These are phyloP conservation scores for Backusella parvicylindrica DNA, from an alignment of 192 early-diverging fungal species.

Conservation along the genomic window DNA sequence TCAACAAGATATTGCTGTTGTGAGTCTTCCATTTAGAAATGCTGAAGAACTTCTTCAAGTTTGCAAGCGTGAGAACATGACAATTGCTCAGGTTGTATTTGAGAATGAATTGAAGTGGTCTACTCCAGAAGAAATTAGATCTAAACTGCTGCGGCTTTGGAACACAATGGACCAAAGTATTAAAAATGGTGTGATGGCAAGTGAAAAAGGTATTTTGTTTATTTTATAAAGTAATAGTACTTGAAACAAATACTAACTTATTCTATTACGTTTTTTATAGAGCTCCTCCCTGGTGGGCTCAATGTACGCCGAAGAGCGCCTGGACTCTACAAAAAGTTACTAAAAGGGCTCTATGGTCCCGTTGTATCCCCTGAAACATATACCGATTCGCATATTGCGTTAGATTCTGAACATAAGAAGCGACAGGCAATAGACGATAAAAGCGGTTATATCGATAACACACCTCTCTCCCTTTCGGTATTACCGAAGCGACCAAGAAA, in stretches of 20 bases:
- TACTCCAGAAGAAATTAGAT: conserved; percentile 73
- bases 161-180: conserved; percentile 89
- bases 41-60: conserved; percentile 74
- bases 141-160: conserved; percentile 79
- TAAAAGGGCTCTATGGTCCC: conserved; percentile 66
- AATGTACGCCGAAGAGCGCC: conserved; percentile 85
- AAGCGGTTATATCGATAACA: neutral
- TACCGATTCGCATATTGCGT: conserved; percentile 19
- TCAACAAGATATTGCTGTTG: conserved; percentile 69
- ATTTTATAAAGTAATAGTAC: neutral
- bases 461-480: conserved; percentile 23
- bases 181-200: conserved; percentile 66
- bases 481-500: conserved; percentile 48
- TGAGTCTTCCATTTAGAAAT: conserved; percentile 82
- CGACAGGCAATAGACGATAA: neutral
- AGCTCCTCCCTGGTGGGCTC: conserved; percentile 75
- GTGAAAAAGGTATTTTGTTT: conserved; percentile 21
- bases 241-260: neutral
- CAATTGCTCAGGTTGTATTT: conserved; percentile 95
- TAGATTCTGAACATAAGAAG: neutral
- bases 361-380: conserved; percentile 35
- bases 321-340: conserved; percentile 78
- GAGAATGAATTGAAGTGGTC: conserved; percentile 93
- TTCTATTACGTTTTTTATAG: conserved; percentile 19
- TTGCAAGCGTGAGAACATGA: conserved; percentile 78